phyloP scores from a whole-genome alignment of 208 protist species.

The Crithidia bombi region DNA sequence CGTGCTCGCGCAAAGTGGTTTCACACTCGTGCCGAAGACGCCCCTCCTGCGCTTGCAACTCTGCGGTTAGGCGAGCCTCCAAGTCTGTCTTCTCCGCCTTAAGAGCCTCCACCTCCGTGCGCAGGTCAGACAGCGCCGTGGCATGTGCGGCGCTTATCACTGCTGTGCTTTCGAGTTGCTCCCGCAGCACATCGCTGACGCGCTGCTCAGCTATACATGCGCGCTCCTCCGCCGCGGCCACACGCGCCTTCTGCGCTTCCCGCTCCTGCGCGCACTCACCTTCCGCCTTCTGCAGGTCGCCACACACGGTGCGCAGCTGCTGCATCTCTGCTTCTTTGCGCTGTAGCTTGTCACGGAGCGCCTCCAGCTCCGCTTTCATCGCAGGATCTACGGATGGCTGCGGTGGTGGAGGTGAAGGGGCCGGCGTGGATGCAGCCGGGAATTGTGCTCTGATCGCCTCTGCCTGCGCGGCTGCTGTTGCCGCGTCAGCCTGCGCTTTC shows the following conservation, averaged over 20 bases:
- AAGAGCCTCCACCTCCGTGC: neutral
- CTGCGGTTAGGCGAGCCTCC: neutral
- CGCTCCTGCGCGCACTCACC: neutral
- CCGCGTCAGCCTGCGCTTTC: neutral
- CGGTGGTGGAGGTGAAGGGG: neutral
- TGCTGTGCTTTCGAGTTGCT: neutral
- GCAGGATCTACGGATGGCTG: neutral
- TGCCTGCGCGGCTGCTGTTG: neutral
- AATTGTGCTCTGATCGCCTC: neutral
- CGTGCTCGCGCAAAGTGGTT: neutral
- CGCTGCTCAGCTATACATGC: neutral
- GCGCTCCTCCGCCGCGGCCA: neutral
- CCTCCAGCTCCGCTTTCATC: neutral
- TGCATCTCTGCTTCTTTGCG: neutral
- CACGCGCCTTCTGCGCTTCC: neutral
- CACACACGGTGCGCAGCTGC: neutral
- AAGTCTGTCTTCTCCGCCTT: neutral
- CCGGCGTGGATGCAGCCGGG: neutral
- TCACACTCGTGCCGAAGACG: neutral
- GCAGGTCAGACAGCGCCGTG: neutral
- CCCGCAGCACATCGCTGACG: neutral
- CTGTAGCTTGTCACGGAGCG: neutral
- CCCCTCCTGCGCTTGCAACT: slow-evolving; percentile 1
- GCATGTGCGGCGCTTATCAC: neutral
- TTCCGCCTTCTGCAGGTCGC: neutral